Base-by-base conservation (phyloP, 129 eudicot genomes). In the Lactuca saligna region DNA sequence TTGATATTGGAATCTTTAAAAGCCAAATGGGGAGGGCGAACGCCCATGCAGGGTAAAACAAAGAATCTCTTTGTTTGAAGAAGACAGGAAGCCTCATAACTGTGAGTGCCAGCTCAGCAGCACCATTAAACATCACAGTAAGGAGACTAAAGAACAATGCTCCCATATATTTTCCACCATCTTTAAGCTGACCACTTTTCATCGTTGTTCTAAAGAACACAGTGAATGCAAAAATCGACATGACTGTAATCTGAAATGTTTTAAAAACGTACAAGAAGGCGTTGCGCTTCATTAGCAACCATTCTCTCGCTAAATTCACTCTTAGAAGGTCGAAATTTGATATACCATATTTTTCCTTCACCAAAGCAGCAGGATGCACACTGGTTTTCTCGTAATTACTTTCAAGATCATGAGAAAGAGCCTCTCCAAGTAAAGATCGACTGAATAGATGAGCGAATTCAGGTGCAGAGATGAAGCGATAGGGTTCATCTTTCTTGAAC, bases 31-130 rank as follows among this genome's bases (percentile, higher is more conserved):
- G 96, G 46, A 89, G 7, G 4, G 83, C 91, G 48, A 86, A 89
- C 5, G 96, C 96, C 96, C 96, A 89, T 2, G 90, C 83, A 0
- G 96, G 93, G 66, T 81, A 89, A 76, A 86, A 89, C 76, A 89
- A 64, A 15, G 89, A 83, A 78, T 84, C 96, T 74, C 90, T 80
- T 63, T 89, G 93, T 57, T 86, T 86, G 50, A 66, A 86, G 64
- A 86, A 89, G 35, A 89, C 90, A 0, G 94, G 94, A 63, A 86
- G 82, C 67, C 96, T 82, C 51, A 89, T 42, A 59, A 79, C 62
- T 0, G 92, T 90, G 72, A 92, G 57, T 1, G 84, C 85, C 12
- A 93, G 73, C 68, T 84, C 98, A 8, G 85, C 90, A 37, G 84
- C 50, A 5, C 98, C 97, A 20, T 80, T 86, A 69, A 93, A 87